phyloP scores from a whole-genome alignment of 768 basidiomycete genomes.

The Chalciporus pseudorubinellus region DNA sequence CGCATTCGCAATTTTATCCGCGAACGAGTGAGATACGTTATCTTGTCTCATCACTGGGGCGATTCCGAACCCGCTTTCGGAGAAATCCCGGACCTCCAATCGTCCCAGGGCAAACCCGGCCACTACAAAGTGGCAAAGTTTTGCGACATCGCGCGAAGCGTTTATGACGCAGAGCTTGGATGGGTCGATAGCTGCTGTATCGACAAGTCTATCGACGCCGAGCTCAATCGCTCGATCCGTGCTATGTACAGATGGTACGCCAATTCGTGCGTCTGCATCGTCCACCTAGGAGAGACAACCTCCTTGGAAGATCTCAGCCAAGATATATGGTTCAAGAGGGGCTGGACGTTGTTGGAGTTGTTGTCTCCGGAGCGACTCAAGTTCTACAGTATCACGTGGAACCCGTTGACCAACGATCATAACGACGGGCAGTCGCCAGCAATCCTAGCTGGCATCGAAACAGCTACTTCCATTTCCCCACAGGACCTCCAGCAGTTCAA shows the following conservation, averaged over 20 bases:
- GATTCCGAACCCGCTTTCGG: constrained; percentile 11
- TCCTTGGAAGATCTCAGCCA: neutral
- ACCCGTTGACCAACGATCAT: neutral
- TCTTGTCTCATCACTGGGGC: constrained; percentile 16
- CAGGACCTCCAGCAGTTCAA: neutral
- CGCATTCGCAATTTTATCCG: constrained; percentile 6
- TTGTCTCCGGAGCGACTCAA: constrained; percentile 8
- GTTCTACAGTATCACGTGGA: neutral
- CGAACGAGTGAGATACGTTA: constrained; percentile 9
- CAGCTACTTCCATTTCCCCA: neutral
- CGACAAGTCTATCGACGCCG: constrained; percentile 11
- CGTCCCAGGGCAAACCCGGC: neutral
- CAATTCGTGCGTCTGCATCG: constrained; percentile 19
- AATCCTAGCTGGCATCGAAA: neutral
- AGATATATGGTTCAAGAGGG: constrained; percentile 14
- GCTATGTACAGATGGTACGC: constrained; percentile 26
- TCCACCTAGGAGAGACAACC: constrained; percentile 9
- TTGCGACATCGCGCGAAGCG: constrained; percentile 1
- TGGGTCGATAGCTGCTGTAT: constrained; percentile 25
- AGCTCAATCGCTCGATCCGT: constrained; percentile 20
- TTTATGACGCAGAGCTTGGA: constrained; percentile 3
- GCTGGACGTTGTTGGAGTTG: constrained; percentile 11
- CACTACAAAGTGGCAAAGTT: constrained; percentile 3
- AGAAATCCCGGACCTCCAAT: neutral
- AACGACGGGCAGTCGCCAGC: neutral